Evolutionary conservation across 2,329 filamentous ascomycete genomes (phyloP).

Genomic region (Arachnomyces sp.): DNA sequence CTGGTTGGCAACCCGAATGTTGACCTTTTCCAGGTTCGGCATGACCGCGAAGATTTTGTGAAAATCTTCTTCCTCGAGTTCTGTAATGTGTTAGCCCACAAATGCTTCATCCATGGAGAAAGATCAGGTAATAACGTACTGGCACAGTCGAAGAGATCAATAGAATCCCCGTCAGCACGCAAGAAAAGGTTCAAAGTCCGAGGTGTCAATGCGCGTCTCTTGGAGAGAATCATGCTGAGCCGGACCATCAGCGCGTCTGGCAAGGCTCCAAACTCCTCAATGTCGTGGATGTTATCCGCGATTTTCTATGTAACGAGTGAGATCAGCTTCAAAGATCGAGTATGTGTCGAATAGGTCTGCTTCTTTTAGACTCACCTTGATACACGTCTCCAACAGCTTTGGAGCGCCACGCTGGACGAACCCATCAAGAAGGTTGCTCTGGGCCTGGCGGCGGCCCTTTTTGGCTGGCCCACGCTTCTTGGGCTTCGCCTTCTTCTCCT

Average conservation of each 20-base stretch:
- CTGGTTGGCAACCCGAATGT: slow-evolving; percentile 78
- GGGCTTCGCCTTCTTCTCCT: slow-evolving; percentile 50
- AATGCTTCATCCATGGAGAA: neutral
- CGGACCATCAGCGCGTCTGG: slow-evolving; percentile 50
- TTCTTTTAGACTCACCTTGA: slow-evolving; percentile 42
- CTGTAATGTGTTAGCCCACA: slow-evolving; percentile 32
- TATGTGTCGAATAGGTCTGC: no score
- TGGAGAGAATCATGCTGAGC: slow-evolving; percentile 57
- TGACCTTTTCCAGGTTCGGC: slow-evolving; percentile 61
- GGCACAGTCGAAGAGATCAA: slow-evolving; percentile 56
- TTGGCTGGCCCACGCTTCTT: slow-evolving; percentile 50
- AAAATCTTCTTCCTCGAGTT: slow-evolving; percentile 68
- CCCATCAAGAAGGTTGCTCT: slow-evolving; percentile 81
- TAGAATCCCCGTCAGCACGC: slow-evolving; percentile 46
- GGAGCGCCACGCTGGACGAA: slow-evolving; percentile 37
- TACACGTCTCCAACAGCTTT: slow-evolving; percentile 49
- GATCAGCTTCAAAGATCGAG: slow-evolving; percentile 2
- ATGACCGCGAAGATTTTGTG: slow-evolving; percentile 71
- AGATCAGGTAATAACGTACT: slow-evolving; percentile 30
- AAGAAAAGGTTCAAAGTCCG: slow-evolving; percentile 40
- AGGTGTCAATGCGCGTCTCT: slow-evolving; percentile 50
- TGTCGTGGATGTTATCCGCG: slow-evolving; percentile 54
- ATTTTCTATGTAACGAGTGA: slow-evolving; percentile 41
- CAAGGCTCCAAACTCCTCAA: slow-evolving; percentile 59
- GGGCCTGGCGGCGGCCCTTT: slow-evolving; percentile 62